phyloP scores from a whole-genome alignment of 148 eudicot genomes.

The Pharnaceum exiguum region DNA sequence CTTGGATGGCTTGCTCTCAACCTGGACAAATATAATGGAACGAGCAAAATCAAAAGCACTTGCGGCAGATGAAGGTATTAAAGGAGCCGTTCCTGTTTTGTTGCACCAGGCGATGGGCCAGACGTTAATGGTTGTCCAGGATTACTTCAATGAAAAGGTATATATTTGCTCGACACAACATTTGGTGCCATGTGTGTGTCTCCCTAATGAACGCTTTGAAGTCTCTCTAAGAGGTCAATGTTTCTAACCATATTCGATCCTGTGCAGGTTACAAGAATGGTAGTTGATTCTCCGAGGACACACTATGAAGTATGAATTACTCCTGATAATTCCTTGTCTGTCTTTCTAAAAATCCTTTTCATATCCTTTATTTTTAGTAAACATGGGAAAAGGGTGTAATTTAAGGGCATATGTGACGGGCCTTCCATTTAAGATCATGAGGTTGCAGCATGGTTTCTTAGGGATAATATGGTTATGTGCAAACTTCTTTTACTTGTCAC shows the following conservation, averaged over 20 bases:
- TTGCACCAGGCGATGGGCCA: slow-evolving; percentile 93
- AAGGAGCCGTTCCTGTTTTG: slow-evolving; percentile 79
- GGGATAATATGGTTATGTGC: background rate
- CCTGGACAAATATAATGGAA: slow-evolving; percentile 82
- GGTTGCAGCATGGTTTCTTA: background rate
- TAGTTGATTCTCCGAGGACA: slow-evolving; percentile 91
- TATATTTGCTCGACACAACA: slow-evolving; percentile 1
- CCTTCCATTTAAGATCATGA: background rate
- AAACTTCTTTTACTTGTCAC: background rate
- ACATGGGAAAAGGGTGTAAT: background rate
- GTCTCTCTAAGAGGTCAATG: background rate
- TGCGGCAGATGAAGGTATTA: slow-evolving; percentile 95
- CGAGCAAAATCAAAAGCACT: slow-evolving; percentile 94
- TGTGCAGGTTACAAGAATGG: slow-evolving; percentile 80
- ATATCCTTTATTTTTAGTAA: background rate
- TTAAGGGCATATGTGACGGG: background rate
- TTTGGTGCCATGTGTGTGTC: background rate
- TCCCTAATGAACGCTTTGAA: background rate
- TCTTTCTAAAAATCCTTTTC: too few species aligned
- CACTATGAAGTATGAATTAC: slow-evolving; percentile 73
- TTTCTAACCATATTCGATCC: slow-evolving; percentile 3
- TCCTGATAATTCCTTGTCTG: background rate
- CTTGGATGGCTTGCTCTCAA: slow-evolving; percentile 77
- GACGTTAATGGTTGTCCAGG: slow-evolving; percentile 90
- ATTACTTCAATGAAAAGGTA: slow-evolving; percentile 88